Percentiles rank a stretch among this genome's conserved stretches.
Conservation (phyloP, 768 basidiomycete genomes). For the Rhizopogon vinicolor region DNA sequence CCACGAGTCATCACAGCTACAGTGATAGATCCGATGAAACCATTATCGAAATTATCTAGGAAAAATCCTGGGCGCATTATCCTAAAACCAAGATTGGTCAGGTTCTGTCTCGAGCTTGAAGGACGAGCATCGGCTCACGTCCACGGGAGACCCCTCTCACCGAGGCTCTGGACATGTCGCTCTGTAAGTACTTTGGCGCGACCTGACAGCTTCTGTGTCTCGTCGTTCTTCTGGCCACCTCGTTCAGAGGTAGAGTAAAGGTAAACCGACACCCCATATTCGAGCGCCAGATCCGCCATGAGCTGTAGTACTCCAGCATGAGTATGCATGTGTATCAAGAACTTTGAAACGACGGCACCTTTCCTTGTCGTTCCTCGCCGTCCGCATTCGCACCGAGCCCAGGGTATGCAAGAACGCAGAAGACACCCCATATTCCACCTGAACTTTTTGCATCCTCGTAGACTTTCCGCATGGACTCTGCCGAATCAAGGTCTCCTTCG, state of each 20-base stretch:
- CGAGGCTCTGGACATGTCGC: constrained; percentile 27
- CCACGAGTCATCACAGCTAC: constrained; percentile 29
- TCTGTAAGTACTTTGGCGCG: constrained; percentile 36
- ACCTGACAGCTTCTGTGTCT: constrained; percentile 17
- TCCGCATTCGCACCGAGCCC: constrained; percentile 37
- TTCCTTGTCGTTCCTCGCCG: constrained; percentile 36
- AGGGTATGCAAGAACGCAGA: constrained; percentile 33
- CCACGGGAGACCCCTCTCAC: constrained; percentile 29
- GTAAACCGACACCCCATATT: constrained; percentile 30
- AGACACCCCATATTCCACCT: constrained; percentile 35
- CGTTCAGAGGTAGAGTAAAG: constrained; percentile 36
- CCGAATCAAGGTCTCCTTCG: constrained; percentile 30
- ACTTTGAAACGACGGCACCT: constrained; percentile 16
- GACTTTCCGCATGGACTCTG: constrained; percentile 23
- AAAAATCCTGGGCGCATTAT: constrained; percentile 39
- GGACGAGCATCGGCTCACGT: constrained; percentile 25
- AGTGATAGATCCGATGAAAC: constrained; percentile 30
- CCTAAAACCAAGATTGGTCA: constrained; percentile 12
- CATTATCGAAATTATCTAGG: constrained; percentile 39
- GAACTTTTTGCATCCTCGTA: constrained; percentile 29
- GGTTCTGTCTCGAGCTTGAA: not conserved
- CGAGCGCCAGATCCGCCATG: constrained; percentile 31
- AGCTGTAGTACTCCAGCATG: constrained; percentile 14
- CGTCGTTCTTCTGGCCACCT: constrained; percentile 31
- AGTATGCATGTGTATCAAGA: not conserved